A percentile compares a stretch with the other conserved stretches of the same genome.
phyloP scores from a whole-genome alignment of 257 asterid species.

The Solanum chilense region DNA sequence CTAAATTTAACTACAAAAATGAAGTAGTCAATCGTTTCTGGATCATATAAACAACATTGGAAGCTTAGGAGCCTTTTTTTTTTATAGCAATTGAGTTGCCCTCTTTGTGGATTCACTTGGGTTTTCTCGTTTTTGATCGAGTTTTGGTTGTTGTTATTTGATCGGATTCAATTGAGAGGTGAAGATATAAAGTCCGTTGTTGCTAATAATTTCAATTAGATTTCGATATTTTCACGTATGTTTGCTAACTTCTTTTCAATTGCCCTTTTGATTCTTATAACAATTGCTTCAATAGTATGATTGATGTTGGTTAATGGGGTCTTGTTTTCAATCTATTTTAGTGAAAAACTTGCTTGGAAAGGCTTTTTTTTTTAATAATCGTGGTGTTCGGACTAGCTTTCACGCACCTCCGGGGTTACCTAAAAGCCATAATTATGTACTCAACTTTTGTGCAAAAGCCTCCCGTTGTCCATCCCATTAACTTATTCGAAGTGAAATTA shows the following conservation, averaged over 20 bases:
- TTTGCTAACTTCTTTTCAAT: too few species aligned
- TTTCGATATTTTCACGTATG: too few species aligned
- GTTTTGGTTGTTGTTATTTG: too few species aligned
- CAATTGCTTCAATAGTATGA: neutral
- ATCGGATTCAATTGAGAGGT: too few species aligned
- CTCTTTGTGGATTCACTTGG: too few species aligned
- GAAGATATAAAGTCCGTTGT: too few species aligned
- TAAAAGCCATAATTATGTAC: neutral
- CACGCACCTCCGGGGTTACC: rapidly evolving
- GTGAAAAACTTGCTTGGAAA: neutral
- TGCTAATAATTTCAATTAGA: too few species aligned
- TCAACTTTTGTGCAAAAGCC: neutral
- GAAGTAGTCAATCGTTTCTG: neutral
- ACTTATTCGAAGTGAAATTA: neutral
- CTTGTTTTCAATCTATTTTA: neutral
- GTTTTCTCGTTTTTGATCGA: too few species aligned
- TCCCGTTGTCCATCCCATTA: too few species aligned
- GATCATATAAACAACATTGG: neutral
- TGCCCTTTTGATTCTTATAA: too few species aligned
- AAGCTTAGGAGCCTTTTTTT: neutral
- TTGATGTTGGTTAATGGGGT: neutral
- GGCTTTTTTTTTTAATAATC: too few species aligned
- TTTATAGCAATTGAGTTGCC: neutral
- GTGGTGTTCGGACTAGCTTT: neutral
- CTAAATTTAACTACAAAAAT: neutral